Conservation (phyloP, 2,329 filamentous ascomycete species). For the Tolypocladium amazonense region DNA sequence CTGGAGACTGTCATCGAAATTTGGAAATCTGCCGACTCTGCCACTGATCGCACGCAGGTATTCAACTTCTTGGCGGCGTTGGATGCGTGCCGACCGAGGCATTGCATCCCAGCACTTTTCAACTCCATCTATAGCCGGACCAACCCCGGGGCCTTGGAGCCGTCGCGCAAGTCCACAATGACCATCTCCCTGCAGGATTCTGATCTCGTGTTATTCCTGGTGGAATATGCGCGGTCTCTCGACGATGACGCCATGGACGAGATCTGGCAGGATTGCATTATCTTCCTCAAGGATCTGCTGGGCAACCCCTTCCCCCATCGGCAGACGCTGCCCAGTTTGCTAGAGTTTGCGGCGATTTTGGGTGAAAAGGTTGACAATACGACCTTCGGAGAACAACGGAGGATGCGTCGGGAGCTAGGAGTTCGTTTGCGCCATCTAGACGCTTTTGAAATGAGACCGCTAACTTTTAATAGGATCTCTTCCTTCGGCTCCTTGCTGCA, state of each 20-base stretch:
- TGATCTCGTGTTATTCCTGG: slow-evolving; percentile 78
- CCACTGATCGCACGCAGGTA: slow-evolving; percentile 48
- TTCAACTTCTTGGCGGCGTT: slow-evolving; percentile 84
- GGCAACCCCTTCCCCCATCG: slow-evolving; percentile 91
- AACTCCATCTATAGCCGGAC: slow-evolving; percentile 94
- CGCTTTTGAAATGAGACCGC: not conserved
- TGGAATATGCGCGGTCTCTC: slow-evolving; percentile 79
- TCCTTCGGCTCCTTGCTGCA: slow-evolving; percentile 79
- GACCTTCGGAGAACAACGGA: slow-evolving; percentile 87
- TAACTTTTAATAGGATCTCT: slow-evolving; percentile 56
- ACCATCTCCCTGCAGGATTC: slow-evolving; percentile 75
- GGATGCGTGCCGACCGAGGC: slow-evolving; percentile 81
- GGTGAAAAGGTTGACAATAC: slow-evolving; percentile 97
- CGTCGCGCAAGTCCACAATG: slow-evolving; percentile 73
- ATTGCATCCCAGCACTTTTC: slow-evolving; percentile 88
- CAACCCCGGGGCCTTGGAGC: slow-evolving; percentile 70
- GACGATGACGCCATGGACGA: slow-evolving; percentile 98
- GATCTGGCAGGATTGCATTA: slow-evolving; percentile 91
- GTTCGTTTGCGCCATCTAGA: slow-evolving; percentile 38
- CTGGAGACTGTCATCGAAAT: slow-evolving; percentile 82
- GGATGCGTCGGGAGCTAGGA: slow-evolving; percentile 81
- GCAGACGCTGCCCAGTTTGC: slow-evolving; percentile 72
- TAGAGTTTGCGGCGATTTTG: slow-evolving; percentile 82
- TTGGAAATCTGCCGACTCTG: slow-evolving; percentile 52
- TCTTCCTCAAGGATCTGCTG: slow-evolving; percentile 80